A percentile compares a stretch with the other conserved stretches of the same genome.
These are phyloP conservation scores for Pelagophyceae sp. DNA, from an alignment of 352 stramenopile genomes.

Conservation along the genomic window DNA sequence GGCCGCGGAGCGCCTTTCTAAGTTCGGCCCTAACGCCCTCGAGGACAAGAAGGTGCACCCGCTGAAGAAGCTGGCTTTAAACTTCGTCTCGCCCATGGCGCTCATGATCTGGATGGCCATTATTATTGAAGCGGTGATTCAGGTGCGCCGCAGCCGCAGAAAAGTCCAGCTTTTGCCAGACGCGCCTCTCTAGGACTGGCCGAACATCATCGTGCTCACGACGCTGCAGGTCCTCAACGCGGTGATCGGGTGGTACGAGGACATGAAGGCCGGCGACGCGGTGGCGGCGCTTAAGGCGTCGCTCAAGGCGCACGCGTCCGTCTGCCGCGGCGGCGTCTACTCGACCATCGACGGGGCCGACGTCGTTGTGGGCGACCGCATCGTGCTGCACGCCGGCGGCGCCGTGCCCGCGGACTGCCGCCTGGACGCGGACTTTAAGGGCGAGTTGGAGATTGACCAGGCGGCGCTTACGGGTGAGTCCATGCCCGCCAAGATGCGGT, in stretches of 20 bases:
- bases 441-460: slow-evolving; percentile 76
- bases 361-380: slow-evolving; percentile 82
- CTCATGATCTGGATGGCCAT: slow-evolving; percentile 66
- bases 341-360: slow-evolving; percentile 47
- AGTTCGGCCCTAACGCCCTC: slow-evolving; percentile 25
- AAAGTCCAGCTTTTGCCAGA: too few relatives aligned
- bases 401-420: slow-evolving; percentile 82
- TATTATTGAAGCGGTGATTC: background rate
- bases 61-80: slow-evolving; percentile 18
- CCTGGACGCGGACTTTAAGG: slow-evolving; percentile 49
- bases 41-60: slow-evolving; percentile 21
- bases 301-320: slow-evolving; percentile 67
- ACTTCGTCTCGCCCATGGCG: slow-evolving; percentile 53
- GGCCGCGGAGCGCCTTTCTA: slow-evolving; percentile 4
- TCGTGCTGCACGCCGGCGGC: slow-evolving; percentile 71
- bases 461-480: slow-evolving; percentile 85
- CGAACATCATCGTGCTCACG: slow-evolving; percentile 22
- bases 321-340: slow-evolving; percentile 73
- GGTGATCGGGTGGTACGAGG: background rate
- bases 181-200: too few relatives aligned
- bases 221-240: slow-evolving; percentile 19
- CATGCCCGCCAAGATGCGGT: slow-evolving; percentile 73
- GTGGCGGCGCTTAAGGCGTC: slow-evolving; percentile 68
- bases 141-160: too few relatives aligned
- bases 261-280: slow-evolving; percentile 62